These are phyloP conservation scores for Schwanniomyces sp. DNA, from an alignment of 805 yeast genomes.

Conservation along the genomic window DNA sequence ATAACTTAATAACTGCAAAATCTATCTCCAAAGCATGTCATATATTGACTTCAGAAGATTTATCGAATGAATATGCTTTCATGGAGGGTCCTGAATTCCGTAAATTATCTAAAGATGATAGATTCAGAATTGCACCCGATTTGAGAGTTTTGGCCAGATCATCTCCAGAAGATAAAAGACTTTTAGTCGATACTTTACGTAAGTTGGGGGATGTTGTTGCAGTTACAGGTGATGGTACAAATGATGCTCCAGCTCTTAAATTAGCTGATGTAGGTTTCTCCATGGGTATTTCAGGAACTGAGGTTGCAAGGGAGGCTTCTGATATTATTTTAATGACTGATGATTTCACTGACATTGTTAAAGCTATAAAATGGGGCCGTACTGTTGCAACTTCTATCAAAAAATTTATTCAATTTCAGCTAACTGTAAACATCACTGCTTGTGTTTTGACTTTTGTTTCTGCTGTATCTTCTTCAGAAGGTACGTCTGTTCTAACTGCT, in stretches of 20 bases:
- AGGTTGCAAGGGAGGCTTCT: conserved; percentile 97
- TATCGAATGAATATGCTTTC: conserved; percentile 54
- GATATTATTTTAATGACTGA: conserved; percentile 92
- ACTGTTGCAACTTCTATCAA: conserved; percentile 93
- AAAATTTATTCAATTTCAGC: conserved; percentile 93
- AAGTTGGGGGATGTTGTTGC: conserved; percentile 91
- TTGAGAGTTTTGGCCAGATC: conserved; percentile 89
- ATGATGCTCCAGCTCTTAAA: conserved; percentile 97
- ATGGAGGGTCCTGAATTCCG: conserved; percentile 96
- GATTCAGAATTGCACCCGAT: conserved; percentile 63
- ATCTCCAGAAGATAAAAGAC: conserved; percentile 91
- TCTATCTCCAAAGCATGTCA: conserved; percentile 89
- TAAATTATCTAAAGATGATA: conserved; percentile 55
- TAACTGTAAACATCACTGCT: conserved; percentile 97
- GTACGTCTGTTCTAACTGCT: conserved; percentile 88
- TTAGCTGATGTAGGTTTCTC: conserved; percentile 98
- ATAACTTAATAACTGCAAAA: conserved; percentile 84
- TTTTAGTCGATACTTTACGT: conserved; percentile 79
- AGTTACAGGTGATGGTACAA: conserved; percentile 98
- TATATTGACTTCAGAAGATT: conserved; percentile 57
- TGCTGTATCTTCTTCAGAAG: conserved; percentile 80
- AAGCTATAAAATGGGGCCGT: conserved; percentile 98
- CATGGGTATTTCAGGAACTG: conserved; percentile 98
- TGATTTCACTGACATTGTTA: conserved; percentile 90
- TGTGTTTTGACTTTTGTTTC: conserved; percentile 90